A percentile compares a stretch with the other conserved stretches of the same genome.
These are phyloP conservation scores for Pseudonitzschia multiseries DNA, from an alignment of 108 stramenopile species.

Conservation along the genomic window DNA sequence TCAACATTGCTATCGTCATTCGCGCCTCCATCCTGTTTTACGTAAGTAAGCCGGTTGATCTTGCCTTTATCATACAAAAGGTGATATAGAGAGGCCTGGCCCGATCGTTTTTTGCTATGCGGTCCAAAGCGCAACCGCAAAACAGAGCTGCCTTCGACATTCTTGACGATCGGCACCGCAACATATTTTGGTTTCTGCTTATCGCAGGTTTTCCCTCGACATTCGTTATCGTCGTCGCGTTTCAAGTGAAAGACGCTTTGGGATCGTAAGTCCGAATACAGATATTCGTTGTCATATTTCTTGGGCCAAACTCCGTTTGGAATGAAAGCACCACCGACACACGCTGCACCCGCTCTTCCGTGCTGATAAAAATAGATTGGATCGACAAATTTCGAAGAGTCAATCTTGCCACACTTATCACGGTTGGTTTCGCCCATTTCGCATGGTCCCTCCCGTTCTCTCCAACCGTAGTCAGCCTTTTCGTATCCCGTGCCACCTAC, in stretches of 20 bases:
- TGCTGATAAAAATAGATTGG: conserved; percentile 32
- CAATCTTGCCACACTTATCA: conserved; percentile 11
- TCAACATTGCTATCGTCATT: conserved; percentile 3
- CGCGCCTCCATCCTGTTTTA: neutral
- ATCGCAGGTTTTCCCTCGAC: conserved; percentile 12
- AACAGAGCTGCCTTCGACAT: conserved; percentile 7
- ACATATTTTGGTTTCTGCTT: conserved; percentile 3
- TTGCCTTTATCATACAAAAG: conserved; percentile 7
- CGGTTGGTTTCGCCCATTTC: neutral
- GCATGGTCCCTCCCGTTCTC: conserved; percentile 35
- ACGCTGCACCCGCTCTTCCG: conserved; percentile 16
- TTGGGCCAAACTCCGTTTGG: conserved; percentile 32
- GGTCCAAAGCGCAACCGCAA: conserved; percentile 34
- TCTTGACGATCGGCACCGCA: neutral
- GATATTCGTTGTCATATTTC: conserved; percentile 20
- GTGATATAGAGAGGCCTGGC: conserved; percentile 17
- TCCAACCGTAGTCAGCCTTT: conserved; percentile 36
- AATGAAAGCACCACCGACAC: conserved; percentile 24
- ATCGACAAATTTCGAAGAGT: conserved; percentile 11
- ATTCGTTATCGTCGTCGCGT: conserved; percentile 12
- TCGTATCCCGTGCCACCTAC: conserved; percentile 18
- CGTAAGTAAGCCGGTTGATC: conserved; percentile 32
- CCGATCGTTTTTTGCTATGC: conserved; percentile 18
- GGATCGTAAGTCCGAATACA: conserved; percentile 30
- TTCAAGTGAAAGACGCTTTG: conserved; percentile 4